Evolutionary conservation across 2,329 filamentous ascomycete genomes (phyloP).

Genomic region (Fonsecaea erecta): DNA sequence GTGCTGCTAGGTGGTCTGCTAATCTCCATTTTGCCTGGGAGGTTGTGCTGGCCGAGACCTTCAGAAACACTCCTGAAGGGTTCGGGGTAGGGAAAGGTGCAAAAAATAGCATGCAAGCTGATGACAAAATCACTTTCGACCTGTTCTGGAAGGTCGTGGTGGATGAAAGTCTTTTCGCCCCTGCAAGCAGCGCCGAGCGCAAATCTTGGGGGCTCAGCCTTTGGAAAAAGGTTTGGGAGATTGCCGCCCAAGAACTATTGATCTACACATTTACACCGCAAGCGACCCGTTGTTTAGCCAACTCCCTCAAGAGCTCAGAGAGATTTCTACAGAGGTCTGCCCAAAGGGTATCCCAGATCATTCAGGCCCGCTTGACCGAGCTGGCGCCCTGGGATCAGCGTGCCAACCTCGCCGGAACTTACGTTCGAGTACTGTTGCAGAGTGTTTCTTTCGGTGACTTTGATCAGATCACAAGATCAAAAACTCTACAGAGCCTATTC

Average conservation of each 20-base stretch:
- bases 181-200: slow-evolving; percentile 79
- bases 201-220: slow-evolving; percentile 92
- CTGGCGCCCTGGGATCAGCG: slow-evolving; percentile 61
- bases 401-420: slow-evolving; percentile 48
- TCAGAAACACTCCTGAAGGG: slow-evolving; percentile 24
- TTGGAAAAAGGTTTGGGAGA: slow-evolving; percentile 73
- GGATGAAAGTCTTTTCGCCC: slow-evolving; percentile 81
- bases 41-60: slow-evolving; percentile 62
- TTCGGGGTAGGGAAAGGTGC: slow-evolving; percentile 31
- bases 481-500: slow-evolving; percentile 45
- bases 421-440: slow-evolving; percentile 60
- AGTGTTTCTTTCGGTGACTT: slow-evolving; percentile 76
- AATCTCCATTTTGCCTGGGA: slow-evolving; percentile 90
- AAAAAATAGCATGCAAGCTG: slow-evolving; percentile 24
- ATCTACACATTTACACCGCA: slow-evolving; percentile 77
- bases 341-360: slow-evolving; percentile 71
- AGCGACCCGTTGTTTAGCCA: slow-evolving; percentile 78
- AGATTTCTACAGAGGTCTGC: slow-evolving; percentile 81
- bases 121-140: slow-evolving; percentile 59
- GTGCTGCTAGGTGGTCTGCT: slow-evolving; percentile 74
- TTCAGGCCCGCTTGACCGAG: slow-evolving; percentile 63
- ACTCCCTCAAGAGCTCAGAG: slow-evolving; percentile 77
- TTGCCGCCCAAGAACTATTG: slow-evolving; percentile 56
- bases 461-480: slow-evolving; percentile 82
- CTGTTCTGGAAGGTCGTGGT: slow-evolving; percentile 87